A percentile compares a stretch with the other conserved stretches of the same genome.
phyloP scores from a whole-genome alignment of 371 early-diverging fungal genomes.

The Mortierella sp. region DNA sequence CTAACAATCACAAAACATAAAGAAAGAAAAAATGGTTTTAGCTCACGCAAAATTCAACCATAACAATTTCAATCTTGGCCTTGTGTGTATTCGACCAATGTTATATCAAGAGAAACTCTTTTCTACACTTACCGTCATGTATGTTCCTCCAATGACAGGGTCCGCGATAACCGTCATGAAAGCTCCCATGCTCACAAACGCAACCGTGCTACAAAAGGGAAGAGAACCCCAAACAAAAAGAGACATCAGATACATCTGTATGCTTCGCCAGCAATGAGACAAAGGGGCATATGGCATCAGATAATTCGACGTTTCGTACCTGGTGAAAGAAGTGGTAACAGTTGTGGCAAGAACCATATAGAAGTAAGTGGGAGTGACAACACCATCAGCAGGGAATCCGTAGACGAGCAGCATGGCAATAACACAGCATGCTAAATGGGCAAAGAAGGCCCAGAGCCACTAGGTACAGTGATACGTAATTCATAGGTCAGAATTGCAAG shows the following conservation, averaged over 20 bases:
- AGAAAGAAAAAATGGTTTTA: too few relatives aligned
- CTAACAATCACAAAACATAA: too few relatives aligned
- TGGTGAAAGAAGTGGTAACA: constrained; percentile 88
- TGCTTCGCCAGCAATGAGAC: too few relatives aligned
- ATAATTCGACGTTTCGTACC: too few relatives aligned
- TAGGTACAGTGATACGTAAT: constrained; percentile 16
- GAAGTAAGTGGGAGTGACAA: constrained; percentile 80
- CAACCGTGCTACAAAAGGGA: constrained; percentile 77
- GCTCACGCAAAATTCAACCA: too few relatives aligned
- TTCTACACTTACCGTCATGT: constrained; percentile 95
- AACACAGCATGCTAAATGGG: constrained; percentile 81
- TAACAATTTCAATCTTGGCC: too few relatives aligned
- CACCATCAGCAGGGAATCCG: constrained; percentile 78
- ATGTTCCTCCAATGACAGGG: constrained; percentile 96
- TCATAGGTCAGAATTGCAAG: constrained; percentile 60
- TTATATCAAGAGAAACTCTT: too few relatives aligned
- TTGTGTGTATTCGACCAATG: too few relatives aligned
- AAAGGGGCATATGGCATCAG: too few relatives aligned
- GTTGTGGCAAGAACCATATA: constrained; percentile 82
- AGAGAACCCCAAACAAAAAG: too few relatives aligned
- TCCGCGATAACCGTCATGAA: constrained; percentile 96
- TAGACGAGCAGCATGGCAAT: constrained; percentile 89
- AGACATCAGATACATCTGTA: too few relatives aligned
- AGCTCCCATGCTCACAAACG: constrained; percentile 95
- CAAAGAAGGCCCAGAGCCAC: constrained; percentile 93